A percentile compares a stretch with the other conserved stretches of the same genome.
Conservation (phyloP, 2,329 filamentous ascomycete genomes). For the Coniochaeta pulveracea region DNA sequence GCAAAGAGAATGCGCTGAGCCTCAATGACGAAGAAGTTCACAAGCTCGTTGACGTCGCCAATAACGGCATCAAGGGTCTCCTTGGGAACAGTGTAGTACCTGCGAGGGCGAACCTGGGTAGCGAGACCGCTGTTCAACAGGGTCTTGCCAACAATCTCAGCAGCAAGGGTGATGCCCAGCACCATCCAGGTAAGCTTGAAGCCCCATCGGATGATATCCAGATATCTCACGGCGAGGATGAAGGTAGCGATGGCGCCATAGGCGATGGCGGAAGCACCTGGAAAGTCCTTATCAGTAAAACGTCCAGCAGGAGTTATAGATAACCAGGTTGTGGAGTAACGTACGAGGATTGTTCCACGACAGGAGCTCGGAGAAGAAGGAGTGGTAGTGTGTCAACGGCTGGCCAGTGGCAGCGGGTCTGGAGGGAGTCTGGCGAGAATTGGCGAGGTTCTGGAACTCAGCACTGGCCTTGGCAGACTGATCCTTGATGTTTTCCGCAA, state of each 20-base stretch:
- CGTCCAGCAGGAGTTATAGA: constrained; percentile 2
- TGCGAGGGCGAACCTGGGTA: constrained; percentile 54
- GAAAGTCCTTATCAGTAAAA: constrained; percentile 15
- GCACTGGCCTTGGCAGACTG: constrained; percentile 40
- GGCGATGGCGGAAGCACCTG: constrained; percentile 54
- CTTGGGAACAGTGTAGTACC: constrained; percentile 55
- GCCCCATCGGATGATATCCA: constrained; percentile 53
- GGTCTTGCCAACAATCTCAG: constrained; percentile 50
- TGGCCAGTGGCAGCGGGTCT: constrained; percentile 47
- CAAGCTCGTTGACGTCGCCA: constrained; percentile 54
- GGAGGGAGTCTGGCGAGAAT: constrained; percentile 41
- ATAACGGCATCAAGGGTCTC: constrained; percentile 50
- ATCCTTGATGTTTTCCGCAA: constrained; percentile 47
- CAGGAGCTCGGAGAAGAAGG: constrained; percentile 57
- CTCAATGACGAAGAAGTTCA: constrained; percentile 65
- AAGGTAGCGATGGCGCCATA: constrained; percentile 44
- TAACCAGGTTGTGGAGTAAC: constrained; percentile 14
- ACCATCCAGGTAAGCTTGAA: constrained; percentile 56
- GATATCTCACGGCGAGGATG: constrained; percentile 54
- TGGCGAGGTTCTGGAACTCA: constrained; percentile 48
- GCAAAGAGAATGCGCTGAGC: constrained; percentile 56
- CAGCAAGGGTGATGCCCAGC: constrained; percentile 46
- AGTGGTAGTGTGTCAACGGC: constrained; percentile 58
- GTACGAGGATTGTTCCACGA: constrained; percentile 59
- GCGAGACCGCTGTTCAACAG: constrained; percentile 50